Percentiles rank a stretch among this genome's conserved stretches.
Conservation (phyloP, 345 rosid genomes). For the Toxicodendron radicans region DNA sequence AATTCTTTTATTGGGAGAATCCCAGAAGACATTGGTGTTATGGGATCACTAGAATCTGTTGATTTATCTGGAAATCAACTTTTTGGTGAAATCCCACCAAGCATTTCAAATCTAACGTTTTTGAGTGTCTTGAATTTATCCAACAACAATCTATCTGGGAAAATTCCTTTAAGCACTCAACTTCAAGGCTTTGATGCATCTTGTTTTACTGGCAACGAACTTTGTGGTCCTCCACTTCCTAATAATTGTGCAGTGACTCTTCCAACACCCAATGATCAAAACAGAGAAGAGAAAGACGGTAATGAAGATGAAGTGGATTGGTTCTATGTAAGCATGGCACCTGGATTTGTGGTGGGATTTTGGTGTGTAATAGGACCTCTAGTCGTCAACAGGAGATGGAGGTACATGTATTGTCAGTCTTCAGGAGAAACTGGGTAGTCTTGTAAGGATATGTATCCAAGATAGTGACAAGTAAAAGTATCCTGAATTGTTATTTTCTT, state of each 20-base stretch:
- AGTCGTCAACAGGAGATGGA: not conserved
- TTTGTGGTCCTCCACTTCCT: not conserved
- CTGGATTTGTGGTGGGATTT: not conserved
- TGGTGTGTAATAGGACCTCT: not conserved
- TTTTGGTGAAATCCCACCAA: slow-evolving; percentile 21
- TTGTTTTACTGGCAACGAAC: not conserved
- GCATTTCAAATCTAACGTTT: not conserved
- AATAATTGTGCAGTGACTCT: not conserved
- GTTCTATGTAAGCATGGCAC: not conserved
- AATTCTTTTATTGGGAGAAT: slow-evolving; percentile 19
- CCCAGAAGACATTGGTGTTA: slow-evolving; percentile 18
- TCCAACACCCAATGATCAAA: not conserved
- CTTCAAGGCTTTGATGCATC: not conserved
- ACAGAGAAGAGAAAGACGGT: too few species aligned
- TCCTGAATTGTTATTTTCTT: too few species aligned
- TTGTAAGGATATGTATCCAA: not conserved
- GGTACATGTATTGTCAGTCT: not conserved
- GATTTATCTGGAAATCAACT: slow-evolving; percentile 28
- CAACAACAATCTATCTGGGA: not conserved
- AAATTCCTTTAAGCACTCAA: not conserved
- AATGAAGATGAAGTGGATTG: not conserved
- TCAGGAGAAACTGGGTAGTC: not conserved
- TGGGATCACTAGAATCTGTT: slow-evolving; percentile 14
- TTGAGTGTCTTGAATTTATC: not conserved
- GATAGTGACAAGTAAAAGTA: too few species aligned